Conservation (phyloP, 352 stramenopile species). For the Phytophthora idaei region DNA sequence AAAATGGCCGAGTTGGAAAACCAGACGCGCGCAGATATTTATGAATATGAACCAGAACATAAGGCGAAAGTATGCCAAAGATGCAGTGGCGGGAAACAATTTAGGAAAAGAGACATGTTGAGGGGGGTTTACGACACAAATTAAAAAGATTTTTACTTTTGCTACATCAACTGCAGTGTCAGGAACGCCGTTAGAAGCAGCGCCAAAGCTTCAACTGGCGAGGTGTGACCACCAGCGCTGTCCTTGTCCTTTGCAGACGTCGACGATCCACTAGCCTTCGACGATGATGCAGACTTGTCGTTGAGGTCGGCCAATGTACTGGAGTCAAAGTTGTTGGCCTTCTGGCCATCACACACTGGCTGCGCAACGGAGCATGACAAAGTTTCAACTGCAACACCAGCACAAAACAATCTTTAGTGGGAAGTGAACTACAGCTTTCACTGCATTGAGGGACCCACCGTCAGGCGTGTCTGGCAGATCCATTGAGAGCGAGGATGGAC, state of each 20-base stretch:
- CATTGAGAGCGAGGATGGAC: conserved; percentile 45
- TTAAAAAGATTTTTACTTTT: no score
- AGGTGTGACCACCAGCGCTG: conserved; percentile 2
- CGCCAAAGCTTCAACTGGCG: not conserved
- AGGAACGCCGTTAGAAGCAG: conserved; percentile 15
- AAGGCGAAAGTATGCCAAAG: not conserved
- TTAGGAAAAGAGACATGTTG: no score
- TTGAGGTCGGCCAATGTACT: conserved; percentile 28
- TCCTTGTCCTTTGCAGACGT: conserved; percentile 16
- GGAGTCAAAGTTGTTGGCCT: conserved; percentile 46
- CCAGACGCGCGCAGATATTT: not conserved
- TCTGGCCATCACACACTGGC: conserved; percentile 46
- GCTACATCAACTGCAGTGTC: conserved; percentile 1
- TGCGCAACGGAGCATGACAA: conserved; percentile 49
- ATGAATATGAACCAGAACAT: not conserved
- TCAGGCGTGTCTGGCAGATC: conserved; percentile 45
- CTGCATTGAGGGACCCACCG: conserved; percentile 18
- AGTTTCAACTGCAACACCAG: conserved; percentile 28
- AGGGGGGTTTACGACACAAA: no score
- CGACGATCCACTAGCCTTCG: conserved; percentile 11
- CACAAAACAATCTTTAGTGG: conserved; percentile 1
- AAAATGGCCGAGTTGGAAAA: not conserved
- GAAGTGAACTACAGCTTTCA: not conserved
- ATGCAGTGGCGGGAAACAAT: no score
- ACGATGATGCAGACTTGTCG: conserved; percentile 13